phyloP scores from a whole-genome alignment of 2,329 filamentous ascomycete genomes.

The Rutstroemia sp. region DNA sequence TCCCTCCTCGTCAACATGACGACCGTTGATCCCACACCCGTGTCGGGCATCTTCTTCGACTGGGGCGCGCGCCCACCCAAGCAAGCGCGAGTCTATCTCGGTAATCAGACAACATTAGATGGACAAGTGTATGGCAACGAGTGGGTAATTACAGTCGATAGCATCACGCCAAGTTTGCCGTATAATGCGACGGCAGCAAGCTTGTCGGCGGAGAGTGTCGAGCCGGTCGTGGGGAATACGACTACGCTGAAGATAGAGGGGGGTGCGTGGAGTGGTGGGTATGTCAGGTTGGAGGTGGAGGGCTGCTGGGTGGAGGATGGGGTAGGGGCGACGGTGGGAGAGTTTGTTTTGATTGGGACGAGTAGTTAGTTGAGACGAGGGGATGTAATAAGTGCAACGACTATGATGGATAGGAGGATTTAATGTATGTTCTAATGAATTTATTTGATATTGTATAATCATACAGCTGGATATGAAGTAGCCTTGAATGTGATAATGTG shows the following conservation, averaged over 20 bases:
- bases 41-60: constrained; percentile 48
- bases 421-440: too few species aligned
- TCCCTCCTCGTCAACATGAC: constrained; percentile 49
- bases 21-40: constrained; percentile 31
- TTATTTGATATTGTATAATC: too few species aligned
- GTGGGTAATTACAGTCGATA: constrained; percentile 16
- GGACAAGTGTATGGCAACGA: constrained; percentile 12
- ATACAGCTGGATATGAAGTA: too few species aligned
- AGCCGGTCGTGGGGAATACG: constrained; percentile 26
- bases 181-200: constrained; percentile 16
- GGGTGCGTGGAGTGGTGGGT: constrained; percentile 26
- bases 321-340: constrained; percentile 43
- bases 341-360: constrained; percentile 34
- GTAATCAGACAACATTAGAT: constrained; percentile 29
- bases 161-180: constrained; percentile 20
- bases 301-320: constrained; percentile 38
- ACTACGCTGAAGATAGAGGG: constrained; percentile 23
- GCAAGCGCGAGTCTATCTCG: constrained; percentile 47
- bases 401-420: too few species aligned
- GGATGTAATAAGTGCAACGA: too few species aligned
- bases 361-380: too few species aligned
- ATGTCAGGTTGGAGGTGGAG: constrained; percentile 35
- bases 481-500: too few species aligned
- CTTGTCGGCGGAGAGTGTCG: constrained; percentile 11
- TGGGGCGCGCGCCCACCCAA: constrained; percentile 51